Conservation (phyloP, 768 basidiomycete species). For the Kwoniella shandongensis region DNA sequence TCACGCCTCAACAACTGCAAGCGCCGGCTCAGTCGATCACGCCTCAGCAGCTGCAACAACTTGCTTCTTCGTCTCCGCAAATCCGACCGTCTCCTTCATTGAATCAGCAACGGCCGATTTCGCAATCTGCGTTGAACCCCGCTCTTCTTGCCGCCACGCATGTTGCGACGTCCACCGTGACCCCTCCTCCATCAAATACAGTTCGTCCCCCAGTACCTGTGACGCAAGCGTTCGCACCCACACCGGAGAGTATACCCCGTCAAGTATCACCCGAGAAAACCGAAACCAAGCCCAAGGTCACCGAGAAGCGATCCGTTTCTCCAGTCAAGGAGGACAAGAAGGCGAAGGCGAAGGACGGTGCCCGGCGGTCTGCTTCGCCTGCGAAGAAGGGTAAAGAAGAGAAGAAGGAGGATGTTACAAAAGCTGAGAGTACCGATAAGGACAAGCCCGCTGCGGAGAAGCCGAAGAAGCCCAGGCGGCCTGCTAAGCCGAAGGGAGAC, state of each 20-base stretch:
- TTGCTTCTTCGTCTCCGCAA: background rate
- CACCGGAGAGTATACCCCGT: constrained; percentile 6
- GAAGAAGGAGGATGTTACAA: constrained; percentile 7
- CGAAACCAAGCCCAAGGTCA: background rate
- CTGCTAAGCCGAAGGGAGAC: too few relatives aligned
- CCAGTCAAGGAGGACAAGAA: constrained; percentile 6
- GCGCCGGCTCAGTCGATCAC: background rate
- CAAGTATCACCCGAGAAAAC: constrained; percentile 4
- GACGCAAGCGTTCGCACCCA: constrained; percentile 18
- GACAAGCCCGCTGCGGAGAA: constrained; percentile 7
- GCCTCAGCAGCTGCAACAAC: constrained; percentile 3
- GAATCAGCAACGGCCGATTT: background rate
- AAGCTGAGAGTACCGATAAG: constrained; percentile 3
- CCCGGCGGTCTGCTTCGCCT: background rate
- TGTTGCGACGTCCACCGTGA: background rate
- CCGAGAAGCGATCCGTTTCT: background rate
- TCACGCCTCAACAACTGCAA: constrained; percentile 2
- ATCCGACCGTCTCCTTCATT: background rate
- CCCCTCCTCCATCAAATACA: constrained; percentile 11
- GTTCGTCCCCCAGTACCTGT: constrained; percentile 11
- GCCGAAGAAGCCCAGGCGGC: constrained; percentile 9
- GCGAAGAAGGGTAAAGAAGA: constrained; percentile 9
- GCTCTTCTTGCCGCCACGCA: constrained; percentile 9
- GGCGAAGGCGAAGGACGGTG: constrained; percentile 7
- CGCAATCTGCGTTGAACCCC: constrained; percentile 8